Base-by-base conservation (phyloP, 768 basidiomycete genomes). In the Sporobolomyces phaffii region DNA sequence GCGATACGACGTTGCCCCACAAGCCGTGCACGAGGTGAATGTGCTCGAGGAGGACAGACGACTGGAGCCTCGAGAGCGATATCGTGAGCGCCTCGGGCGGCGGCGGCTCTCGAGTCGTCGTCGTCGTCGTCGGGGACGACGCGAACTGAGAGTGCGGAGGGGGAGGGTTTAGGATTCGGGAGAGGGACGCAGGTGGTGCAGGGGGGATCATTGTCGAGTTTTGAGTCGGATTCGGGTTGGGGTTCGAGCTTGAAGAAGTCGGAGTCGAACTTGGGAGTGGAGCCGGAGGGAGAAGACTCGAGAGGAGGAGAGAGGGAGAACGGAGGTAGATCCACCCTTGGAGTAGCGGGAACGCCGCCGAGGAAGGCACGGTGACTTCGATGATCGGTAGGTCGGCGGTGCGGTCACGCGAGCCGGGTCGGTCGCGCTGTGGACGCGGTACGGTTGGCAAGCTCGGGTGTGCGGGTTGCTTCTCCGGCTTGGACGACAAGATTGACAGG, bases 241-340 rank as follows among this genome's bases (percentile, higher is more conserved):
- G 63, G 73, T 41, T n/a, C 22, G 44, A n/a, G 9, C 44, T 22
- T 28, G 50, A 31, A 18, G 17, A 15, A 11, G 50, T 52, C 31
- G 50, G 43, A 44, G n/a, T 48, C 20, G 47, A 8, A 8, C 24
- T 24, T 29, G 24, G 8, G 4, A 26, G 47, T 33, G 26, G 31
- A 5, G 18, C 1, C 5, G 17, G 36, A 20, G 28, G 60, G 8
- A 14, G 49, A 0, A 18, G 65, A 47, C 2, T 48, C 20, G 29
- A 34, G 56, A 58, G 56, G 29, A 58, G 43, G 17, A 58, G 18
- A 8, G 56, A 58, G 3, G 85, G 79, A 68, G 84, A 82, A 74
- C 87, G 85, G 31, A 82, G 83, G 79, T 91, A 89, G 70, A 91
- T 80, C 80, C 83, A 89, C 0, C 80, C 76, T 70, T 85, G 84